phyloP scores from a whole-genome alignment of 352 stramenopile species.

The Pythium phragmiticola region DNA sequence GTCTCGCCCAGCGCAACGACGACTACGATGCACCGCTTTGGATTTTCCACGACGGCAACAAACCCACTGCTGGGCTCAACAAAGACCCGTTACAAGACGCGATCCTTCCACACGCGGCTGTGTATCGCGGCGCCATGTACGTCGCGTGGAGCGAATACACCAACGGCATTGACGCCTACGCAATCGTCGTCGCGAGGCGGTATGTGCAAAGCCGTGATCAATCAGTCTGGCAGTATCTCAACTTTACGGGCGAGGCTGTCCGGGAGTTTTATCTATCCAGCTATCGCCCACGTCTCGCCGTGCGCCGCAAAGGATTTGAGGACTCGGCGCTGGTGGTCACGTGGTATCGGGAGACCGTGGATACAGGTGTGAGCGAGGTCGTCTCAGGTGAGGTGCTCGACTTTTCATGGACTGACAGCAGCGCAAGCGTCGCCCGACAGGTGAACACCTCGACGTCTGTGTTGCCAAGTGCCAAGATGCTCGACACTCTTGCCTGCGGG shows the following conservation, averaged over 20 bases:
- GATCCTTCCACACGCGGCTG: conserved; percentile 33
- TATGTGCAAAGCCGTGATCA: conserved; percentile 56
- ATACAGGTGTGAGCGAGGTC: conserved; percentile 43
- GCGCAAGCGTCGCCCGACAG: conserved; percentile 28
- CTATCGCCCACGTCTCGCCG: conserved; percentile 40
- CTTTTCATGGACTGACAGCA: conserved; percentile 39
- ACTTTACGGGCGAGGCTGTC: conserved; percentile 22
- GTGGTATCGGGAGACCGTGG: conserved; percentile 53
- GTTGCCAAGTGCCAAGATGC: conserved; percentile 19
- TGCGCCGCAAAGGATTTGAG: conserved; percentile 51
- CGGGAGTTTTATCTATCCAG: conserved; percentile 44
- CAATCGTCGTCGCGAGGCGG: conserved; percentile 46
- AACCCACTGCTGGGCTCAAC: conserved; percentile 44
- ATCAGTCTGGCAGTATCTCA: conserved; percentile 54
- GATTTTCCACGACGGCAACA: conserved; percentile 77
- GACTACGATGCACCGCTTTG: conserved; percentile 52
- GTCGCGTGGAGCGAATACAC: conserved; percentile 57
- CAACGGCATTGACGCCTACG: conserved; percentile 30
- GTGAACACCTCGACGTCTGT: neutral
- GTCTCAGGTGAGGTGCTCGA: conserved; percentile 46
- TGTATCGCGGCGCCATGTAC: conserved; percentile 62
- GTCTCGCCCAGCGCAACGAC: conserved; percentile 52
- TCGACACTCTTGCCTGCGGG: conserved; percentile 37
- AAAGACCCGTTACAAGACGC: conserved; percentile 43
- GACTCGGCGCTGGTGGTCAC: conserved; percentile 46